Evolutionary conservation across 2,329 filamentous ascomycete genomes (phyloP), one percentile per base, ranked within the genome.

Genomic region (Fusarium continuum): DNA sequence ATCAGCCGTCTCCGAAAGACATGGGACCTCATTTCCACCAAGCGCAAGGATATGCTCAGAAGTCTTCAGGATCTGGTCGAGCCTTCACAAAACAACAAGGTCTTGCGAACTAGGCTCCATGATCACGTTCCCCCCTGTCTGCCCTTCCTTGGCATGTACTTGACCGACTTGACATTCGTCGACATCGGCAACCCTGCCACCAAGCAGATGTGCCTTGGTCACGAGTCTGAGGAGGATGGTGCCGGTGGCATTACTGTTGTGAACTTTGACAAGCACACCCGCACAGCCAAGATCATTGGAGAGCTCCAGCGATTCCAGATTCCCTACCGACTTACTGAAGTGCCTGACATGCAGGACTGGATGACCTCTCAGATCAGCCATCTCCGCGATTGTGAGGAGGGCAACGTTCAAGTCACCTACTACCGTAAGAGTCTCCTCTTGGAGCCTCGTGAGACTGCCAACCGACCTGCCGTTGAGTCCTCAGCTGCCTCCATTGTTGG

Each of bases 181-280:
- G 93, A 98, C 73, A 93, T 94, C 64, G 95, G 95, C 61, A 98
- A 98, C 75, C 91, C 91, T 28, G 87, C 92, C 6, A 93, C 90
- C 3, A 92, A 94, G 70, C 89, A 90, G 70, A 85, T 96, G 17
- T 76, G 76, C 6, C 74, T 80, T 4, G 77, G 77, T 20, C 67
- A 68, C 19, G 75, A 83, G 73, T 80, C 82, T 7, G 80, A 82
- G 13, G 86, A 91, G n/a, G 84, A 88, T 25, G 83, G 87, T 28
- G 83, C 88, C 13, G 84, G 86, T 14, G 85, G 87, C 22, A 84
- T 92, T 70, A 87, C 88, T 0, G 91, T 98, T 26, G 92, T 99
- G 82, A 99, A 99, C 78, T 98, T 97, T 71, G 94, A 98, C 82
- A 98, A 98, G 79, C 93, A 98, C 75, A 91, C 88, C 70, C 92